Conservation (phyloP, 495 filamentous ascomycete genomes). For the Lasiosphaeria ovina region DNA sequence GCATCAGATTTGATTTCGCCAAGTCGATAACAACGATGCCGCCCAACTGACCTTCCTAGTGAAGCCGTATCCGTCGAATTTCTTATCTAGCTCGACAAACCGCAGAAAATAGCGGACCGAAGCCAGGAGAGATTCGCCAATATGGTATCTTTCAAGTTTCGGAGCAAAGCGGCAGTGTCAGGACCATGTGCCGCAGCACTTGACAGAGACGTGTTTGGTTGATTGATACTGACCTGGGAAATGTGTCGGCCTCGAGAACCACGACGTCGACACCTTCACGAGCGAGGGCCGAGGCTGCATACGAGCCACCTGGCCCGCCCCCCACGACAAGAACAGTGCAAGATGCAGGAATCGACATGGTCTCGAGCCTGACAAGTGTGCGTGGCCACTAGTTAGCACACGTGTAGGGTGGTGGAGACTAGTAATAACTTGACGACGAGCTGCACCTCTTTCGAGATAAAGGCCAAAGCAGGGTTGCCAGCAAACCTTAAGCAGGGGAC, state of each 20-base stretch:
- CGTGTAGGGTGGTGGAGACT: no score
- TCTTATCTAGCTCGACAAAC: constrained; percentile 47
- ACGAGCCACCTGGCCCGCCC: constrained; percentile 49
- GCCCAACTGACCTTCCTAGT: constrained; percentile 36
- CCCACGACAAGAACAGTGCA: constrained; percentile 46
- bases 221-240: constrained; percentile 36
- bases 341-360: constrained; percentile 31
- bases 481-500: no score
- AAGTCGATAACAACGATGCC: not conserved
- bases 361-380: not conserved
- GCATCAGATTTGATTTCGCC: not conserved
- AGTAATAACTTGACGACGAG: no score
- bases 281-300: constrained; percentile 41
- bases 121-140: constrained; percentile 51
- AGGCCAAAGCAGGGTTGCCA: no score
- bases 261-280: constrained; percentile 45
- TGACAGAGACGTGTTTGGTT: not conserved
- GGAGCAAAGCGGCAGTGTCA: not conserved
- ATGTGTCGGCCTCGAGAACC: constrained; percentile 46
- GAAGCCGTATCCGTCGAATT: constrained; percentile 47
- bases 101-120: constrained; percentile 48
- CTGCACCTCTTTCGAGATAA: no score
- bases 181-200: not conserved
- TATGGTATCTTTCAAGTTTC: constrained; percentile 36
- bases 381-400: no score